These are phyloP conservation scores for Podospora didyma DNA, from an alignment of 495 filamentous ascomycete species.

Conservation along the genomic window DNA sequence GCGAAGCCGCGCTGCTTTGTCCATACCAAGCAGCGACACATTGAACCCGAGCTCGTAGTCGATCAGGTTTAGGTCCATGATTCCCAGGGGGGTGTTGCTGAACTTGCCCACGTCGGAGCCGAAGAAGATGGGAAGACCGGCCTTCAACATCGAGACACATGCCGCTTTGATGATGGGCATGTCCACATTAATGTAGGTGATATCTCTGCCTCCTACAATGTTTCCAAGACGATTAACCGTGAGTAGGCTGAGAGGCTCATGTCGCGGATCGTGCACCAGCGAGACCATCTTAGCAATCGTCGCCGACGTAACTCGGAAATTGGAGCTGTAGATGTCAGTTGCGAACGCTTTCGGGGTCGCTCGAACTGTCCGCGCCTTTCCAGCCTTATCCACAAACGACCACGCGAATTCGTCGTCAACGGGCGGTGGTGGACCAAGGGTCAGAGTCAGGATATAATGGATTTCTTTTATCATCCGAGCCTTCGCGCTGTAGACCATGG, in stretches of 20 bases:
- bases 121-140: slow-evolving; percentile 79
- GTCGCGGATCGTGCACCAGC: slow-evolving; percentile 78
- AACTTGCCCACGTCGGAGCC: slow-evolving; percentile 85
- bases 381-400: slow-evolving; percentile 68
- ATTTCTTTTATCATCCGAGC: slow-evolving; percentile 72
- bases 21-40: slow-evolving; percentile 58
- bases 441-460: slow-evolving; percentile 70
- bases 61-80: slow-evolving; percentile 70
- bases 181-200: slow-evolving; percentile 79
- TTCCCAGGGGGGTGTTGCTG: slow-evolving; percentile 56
- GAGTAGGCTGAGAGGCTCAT: slow-evolving; percentile 63
- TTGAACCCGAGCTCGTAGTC: slow-evolving; percentile 80
- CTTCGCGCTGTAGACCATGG: slow-evolving; percentile 50
- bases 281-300: slow-evolving; percentile 62
- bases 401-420: slow-evolving; percentile 66
- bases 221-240: slow-evolving; percentile 78
- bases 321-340: slow-evolving; percentile 44
- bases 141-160: slow-evolving; percentile 69
- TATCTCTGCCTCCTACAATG: slow-evolving; percentile 62
- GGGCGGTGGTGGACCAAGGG: slow-evolving; percentile 71
- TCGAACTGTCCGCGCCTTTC: slow-evolving; percentile 52
- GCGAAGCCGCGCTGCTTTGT: slow-evolving; percentile 66
- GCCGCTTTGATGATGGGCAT: slow-evolving; percentile 68
- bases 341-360: slow-evolving; percentile 67
- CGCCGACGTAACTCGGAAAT: slow-evolving; percentile 47